Conservation (phyloP, 805 yeast species). For the Hemisphaericaspora nanyangensis region DNA sequence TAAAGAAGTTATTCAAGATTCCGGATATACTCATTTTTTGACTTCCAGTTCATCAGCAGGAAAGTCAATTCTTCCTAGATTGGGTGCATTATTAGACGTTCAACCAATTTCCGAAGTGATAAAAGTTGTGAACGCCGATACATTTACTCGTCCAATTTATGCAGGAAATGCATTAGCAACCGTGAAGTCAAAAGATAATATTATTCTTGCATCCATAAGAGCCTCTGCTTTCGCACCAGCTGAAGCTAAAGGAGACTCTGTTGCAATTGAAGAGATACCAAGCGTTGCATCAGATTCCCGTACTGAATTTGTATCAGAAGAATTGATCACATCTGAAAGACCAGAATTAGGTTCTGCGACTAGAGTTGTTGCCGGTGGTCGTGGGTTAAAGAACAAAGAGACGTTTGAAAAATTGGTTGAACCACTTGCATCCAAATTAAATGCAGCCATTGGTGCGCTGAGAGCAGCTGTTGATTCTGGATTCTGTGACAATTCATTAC, state of each 20-base stretch:
- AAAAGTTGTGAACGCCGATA: slow-evolving; percentile 58
- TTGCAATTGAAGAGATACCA: slow-evolving; percentile 46
- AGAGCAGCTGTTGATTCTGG: slow-evolving; percentile 98
- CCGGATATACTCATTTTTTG: slow-evolving; percentile 63
- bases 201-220: slow-evolving; percentile 73
- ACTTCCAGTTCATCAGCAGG: slow-evolving; percentile 86
- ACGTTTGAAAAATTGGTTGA: slow-evolving; percentile 71
- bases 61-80: slow-evolving; percentile 79
- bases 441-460: slow-evolving; percentile 96
- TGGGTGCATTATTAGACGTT: slow-evolving; percentile 77
- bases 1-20: slow-evolving; percentile 39
- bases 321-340: slow-evolving; percentile 71
- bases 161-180: slow-evolving; percentile 94
- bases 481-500: slow-evolving; percentile 91
- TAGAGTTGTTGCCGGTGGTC: slow-evolving; percentile 85
- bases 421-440: slow-evolving; percentile 79
- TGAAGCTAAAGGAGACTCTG: slow-evolving; percentile 31
- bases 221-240: slow-evolving; percentile 65
- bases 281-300: slow-evolving; percentile 34
- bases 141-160: slow-evolving; percentile 89
- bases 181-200: slow-evolving; percentile 63
- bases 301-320: slow-evolving; percentile 71
- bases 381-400: slow-evolving; percentile 88
- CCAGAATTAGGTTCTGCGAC: slow-evolving; percentile 88
- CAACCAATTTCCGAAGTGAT: slow-evolving; percentile 87